phyloP scores from a whole-genome alignment of 2,329 filamentous ascomycete genomes.

The Claviceps sp. region DNA sequence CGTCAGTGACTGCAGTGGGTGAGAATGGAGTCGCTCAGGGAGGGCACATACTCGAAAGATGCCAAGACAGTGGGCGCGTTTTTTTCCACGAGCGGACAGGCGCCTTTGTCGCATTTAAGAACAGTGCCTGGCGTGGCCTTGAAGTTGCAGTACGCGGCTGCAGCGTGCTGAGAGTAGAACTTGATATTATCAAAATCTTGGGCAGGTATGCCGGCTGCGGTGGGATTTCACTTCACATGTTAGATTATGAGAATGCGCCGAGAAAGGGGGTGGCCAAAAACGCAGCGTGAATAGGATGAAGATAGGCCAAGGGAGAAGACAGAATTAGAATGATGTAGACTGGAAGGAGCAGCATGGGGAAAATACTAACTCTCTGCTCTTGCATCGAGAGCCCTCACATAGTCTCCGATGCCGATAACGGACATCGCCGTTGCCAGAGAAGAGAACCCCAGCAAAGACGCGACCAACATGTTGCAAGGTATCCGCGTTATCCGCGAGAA shows the following conservation, averaged over 20 bases:
- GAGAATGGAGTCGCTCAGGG: not conserved
- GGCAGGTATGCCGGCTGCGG: slow-evolving; percentile 12
- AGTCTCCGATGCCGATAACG: slow-evolving; percentile 11
- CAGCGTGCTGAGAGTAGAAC: slow-evolving; percentile 38
- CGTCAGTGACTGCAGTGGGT: not conserved
- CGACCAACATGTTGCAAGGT: slow-evolving; percentile 11
- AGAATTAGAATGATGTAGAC: not conserved
- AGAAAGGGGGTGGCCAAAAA: not conserved
- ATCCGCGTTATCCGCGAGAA: not conserved
- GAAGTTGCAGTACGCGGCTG: slow-evolving; percentile 41
- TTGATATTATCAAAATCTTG: slow-evolving; percentile 20
- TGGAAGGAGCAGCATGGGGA: too few species aligned
- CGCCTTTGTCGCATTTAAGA: slow-evolving; percentile 28
- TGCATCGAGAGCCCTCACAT: slow-evolving; percentile 15
- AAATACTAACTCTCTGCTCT: slow-evolving; percentile 10
- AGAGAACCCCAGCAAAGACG: slow-evolving; percentile 14
- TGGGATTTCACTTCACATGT: not conserved
- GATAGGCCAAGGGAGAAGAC: slow-evolving; percentile 13
- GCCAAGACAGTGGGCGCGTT: slow-evolving; percentile 30
- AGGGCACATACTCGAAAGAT: slow-evolving; percentile 23
- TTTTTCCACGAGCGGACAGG: slow-evolving; percentile 30
- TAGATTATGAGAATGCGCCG: not conserved
- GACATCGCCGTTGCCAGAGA: slow-evolving; percentile 16
- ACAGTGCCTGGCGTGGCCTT: slow-evolving; percentile 22
- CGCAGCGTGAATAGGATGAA: not conserved